Evolutionary conservation across 164 flowering plant species (phyloP).

Genomic region (Cinnamomum micranthum): DNA sequence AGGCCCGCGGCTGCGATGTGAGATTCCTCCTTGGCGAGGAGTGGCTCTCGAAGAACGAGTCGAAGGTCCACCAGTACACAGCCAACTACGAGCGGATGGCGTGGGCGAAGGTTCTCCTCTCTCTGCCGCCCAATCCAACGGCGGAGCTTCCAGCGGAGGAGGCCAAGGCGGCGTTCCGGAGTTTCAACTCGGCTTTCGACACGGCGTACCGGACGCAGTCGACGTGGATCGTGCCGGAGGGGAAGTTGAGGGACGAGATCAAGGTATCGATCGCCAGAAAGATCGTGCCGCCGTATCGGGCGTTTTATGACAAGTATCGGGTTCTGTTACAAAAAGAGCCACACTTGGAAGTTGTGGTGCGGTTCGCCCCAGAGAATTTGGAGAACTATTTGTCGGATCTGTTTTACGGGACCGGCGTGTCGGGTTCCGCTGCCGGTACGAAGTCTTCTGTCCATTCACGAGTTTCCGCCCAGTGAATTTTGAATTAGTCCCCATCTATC

Average conservation of each 20-base stretch:
- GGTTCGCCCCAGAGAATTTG: slow-evolving; percentile 68
- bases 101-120: slow-evolving; percentile 44
- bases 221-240: slow-evolving; percentile 37
- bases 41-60: slow-evolving; percentile 47
- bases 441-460: background rate
- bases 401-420: slow-evolving; percentile 29
- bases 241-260: slow-evolving; percentile 50
- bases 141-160: slow-evolving; percentile 23
- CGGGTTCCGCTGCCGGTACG: background rate
- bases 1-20: slow-evolving; percentile 44
- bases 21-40: slow-evolving; percentile 50
- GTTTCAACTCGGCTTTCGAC: slow-evolving; percentile 50
- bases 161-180: slow-evolving; percentile 30
- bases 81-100: slow-evolving; percentile 46
- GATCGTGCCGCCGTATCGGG: slow-evolving; percentile 38
- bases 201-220: slow-evolving; percentile 40
- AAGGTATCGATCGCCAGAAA: slow-evolving; percentile 37
- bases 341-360: slow-evolving; percentile 30
- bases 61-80: slow-evolving; percentile 39
- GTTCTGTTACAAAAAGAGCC: slow-evolving; percentile 9
- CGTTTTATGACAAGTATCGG: slow-evolving; percentile 36
- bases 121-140: slow-evolving; percentile 36
- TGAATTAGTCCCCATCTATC: too few relatives aligned
- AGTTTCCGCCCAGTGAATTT: too few relatives aligned
- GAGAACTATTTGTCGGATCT: slow-evolving; percentile 67